Conservation (phyloP, 139 green algal genomes). For the Pedinophyceae sp. region DNA sequence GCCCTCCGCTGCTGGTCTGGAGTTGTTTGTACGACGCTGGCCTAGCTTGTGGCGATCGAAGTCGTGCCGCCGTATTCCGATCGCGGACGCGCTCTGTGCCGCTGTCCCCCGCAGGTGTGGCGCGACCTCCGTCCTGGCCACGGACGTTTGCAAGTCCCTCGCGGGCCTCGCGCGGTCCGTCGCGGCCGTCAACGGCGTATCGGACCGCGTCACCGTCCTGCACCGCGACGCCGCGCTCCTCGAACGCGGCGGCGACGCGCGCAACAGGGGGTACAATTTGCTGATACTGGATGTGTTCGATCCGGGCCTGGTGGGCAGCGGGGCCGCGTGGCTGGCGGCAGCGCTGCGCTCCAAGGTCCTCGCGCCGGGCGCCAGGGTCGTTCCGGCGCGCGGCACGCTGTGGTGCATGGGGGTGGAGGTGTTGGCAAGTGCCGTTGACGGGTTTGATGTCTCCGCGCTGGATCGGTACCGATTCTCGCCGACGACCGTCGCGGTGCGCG, state of each 20-base stretch:
- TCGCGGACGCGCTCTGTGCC: no score
- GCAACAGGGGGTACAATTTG: constrained; percentile 39
- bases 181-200: background rate
- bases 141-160: background rate
- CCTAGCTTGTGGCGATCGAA: no score
- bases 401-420: constrained; percentile 62
- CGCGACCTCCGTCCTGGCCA: background rate
- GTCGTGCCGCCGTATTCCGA: no score
- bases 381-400: constrained; percentile 40
- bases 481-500: constrained; percentile 27
- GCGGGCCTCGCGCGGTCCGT: background rate
- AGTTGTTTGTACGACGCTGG: no score
- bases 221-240: constrained; percentile 13
- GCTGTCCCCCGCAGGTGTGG: no score
- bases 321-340: constrained; percentile 37
- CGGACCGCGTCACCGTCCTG: constrained; percentile 7
- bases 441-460: constrained; percentile 39
- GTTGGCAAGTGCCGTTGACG: constrained; percentile 16
- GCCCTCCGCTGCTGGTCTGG: no score
- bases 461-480: constrained; percentile 49
- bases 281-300: constrained; percentile 11
- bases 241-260: constrained; percentile 25
- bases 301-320: constrained; percentile 36
- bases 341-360: constrained; percentile 27
- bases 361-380: constrained; percentile 24